Percentiles rank a stretch among this genome's conserved stretches.
Conservation (phyloP, 805 yeast genomes). For the Metschnikowia lachancei region DNA sequence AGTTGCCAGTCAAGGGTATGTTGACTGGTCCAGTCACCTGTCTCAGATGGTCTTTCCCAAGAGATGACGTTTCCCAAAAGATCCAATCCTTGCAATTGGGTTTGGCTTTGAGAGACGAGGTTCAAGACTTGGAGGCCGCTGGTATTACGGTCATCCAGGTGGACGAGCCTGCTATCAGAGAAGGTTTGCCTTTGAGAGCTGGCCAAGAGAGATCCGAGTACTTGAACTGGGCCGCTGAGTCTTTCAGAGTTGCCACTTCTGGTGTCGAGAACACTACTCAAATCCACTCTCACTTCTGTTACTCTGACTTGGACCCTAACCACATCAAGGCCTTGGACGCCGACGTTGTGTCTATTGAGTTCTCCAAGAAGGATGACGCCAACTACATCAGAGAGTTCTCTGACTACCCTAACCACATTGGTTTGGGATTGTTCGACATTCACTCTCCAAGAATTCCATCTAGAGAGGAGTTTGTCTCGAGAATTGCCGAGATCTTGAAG, state of each 20-base stretch:
- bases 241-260: constrained; percentile 98
- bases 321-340: constrained; percentile 99
- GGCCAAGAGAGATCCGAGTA: constrained; percentile 96
- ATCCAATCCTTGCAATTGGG: constrained; percentile 95
- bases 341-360: constrained; percentile 98
- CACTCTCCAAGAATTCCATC: constrained; percentile 99
- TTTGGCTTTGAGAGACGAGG: constrained; percentile 98
- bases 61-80: constrained; percentile 93
- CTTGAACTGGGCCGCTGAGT: constrained; percentile 98
- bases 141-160: constrained; percentile 98
- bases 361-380: constrained; percentile 99
- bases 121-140: constrained; percentile 95
- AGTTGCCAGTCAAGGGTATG: constrained; percentile 99
- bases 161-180: constrained; percentile 99
- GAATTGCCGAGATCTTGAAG: constrained; percentile 92
- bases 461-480: constrained; percentile 89
- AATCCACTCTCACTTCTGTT: constrained; percentile 99
- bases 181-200: constrained; percentile 98
- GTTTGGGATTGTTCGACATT: constrained; percentile 97
- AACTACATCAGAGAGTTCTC: constrained; percentile 97
- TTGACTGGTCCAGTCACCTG: constrained; percentile 99
- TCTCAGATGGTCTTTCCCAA: constrained; percentile 99
- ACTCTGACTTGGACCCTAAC: constrained; percentile 99
- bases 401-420: constrained; percentile 98
- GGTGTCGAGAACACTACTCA: constrained; percentile 95